phyloP scores from a whole-genome alignment of 2,329 filamentous ascomycete species.

The Beauveria brongniartii region DNA sequence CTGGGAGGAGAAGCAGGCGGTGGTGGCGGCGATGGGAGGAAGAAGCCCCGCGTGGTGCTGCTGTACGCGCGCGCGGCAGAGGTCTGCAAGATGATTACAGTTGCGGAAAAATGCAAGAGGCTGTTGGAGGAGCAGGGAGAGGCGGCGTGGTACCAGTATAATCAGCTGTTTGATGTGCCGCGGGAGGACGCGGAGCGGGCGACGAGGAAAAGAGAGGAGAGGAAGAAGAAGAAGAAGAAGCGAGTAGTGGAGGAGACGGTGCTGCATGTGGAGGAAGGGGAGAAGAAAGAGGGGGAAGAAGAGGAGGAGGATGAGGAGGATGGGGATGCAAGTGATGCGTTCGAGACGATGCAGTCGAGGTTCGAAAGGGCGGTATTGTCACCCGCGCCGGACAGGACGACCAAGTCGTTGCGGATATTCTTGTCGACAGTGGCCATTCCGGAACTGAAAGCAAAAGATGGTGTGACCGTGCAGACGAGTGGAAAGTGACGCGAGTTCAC shows the following conservation, averaged over 20 bases:
- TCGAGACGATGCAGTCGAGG: slow-evolving; percentile 50
- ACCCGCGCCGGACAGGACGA: slow-evolving; percentile 33
- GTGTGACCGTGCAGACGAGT: slow-evolving; percentile 40
- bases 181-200: slow-evolving; percentile 19
- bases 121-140: slow-evolving; percentile 37
- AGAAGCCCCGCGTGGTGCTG: slow-evolving; percentile 31
- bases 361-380: slow-evolving; percentile 47
- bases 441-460: slow-evolving; percentile 43
- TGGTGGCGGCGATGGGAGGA: neutral
- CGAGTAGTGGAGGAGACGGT: slow-evolving; percentile 36
- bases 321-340: slow-evolving; percentile 33
- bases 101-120: slow-evolving; percentile 58
- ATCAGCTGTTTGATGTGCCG: slow-evolving; percentile 43
- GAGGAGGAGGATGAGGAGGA: slow-evolving; percentile 14
- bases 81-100: slow-evolving; percentile 58
- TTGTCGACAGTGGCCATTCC: slow-evolving; percentile 46
- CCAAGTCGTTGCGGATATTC: slow-evolving; percentile 53
- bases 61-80: slow-evolving; percentile 43
- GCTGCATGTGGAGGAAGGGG: slow-evolving; percentile 22
- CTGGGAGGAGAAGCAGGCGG: slow-evolving; percentile 18
- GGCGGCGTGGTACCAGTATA: slow-evolving; percentile 48
- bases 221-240: slow-evolving; percentile 20
- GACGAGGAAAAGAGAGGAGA: slow-evolving; percentile 16
- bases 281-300: slow-evolving; percentile 16
- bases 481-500: slow-evolving; percentile 13